Conservation (phyloP, 2,329 filamentous ascomycete genomes). For the Nothophoma quercina region DNA sequence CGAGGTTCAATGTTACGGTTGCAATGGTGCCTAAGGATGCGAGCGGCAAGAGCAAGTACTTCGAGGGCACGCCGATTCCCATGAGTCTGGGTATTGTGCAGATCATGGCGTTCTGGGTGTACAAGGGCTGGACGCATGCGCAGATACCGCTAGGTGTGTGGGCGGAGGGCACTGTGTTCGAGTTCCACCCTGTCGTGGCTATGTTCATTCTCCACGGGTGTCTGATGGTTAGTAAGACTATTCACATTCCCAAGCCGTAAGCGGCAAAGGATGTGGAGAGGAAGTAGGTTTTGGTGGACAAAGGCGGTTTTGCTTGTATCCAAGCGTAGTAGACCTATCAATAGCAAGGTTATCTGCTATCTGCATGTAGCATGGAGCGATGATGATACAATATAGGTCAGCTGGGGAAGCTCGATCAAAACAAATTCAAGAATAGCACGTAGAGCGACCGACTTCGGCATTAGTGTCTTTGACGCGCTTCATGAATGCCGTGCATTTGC, state of each 20-base stretch:
- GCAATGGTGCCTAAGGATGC: constrained; percentile 89
- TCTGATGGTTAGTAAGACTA: constrained; percentile 92
- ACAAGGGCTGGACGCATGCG: constrained; percentile 78
- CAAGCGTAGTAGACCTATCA: neutral
- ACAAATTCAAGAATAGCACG: constrained; percentile 1
- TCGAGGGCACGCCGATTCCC: constrained; percentile 96
- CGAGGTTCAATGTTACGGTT: constrained; percentile 97
- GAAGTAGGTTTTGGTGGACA: neutral
- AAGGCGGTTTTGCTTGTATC: neutral
- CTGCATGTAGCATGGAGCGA: neutral
- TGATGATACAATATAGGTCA: constrained; percentile 13
- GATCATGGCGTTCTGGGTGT: constrained; percentile 90
- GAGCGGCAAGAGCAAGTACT: constrained; percentile 90
- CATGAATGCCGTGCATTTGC: neutral
- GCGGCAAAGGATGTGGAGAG: neutral
- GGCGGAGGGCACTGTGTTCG: constrained; percentile 71
- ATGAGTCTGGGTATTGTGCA: constrained; percentile 82
- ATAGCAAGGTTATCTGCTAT: neutral
- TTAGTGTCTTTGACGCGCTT: too few relatives aligned
- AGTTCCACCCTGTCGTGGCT: constrained; percentile 83
- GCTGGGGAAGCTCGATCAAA: constrained; percentile 5
- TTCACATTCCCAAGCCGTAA: constrained; percentile 89
- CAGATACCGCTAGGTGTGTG: constrained; percentile 78
- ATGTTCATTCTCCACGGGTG: constrained; percentile 90
- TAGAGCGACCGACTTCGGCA: too few relatives aligned